These are phyloP conservation scores for Wickerhamiella slavikovae DNA, from an alignment of 805 yeast species.

Conservation along the genomic window DNA sequence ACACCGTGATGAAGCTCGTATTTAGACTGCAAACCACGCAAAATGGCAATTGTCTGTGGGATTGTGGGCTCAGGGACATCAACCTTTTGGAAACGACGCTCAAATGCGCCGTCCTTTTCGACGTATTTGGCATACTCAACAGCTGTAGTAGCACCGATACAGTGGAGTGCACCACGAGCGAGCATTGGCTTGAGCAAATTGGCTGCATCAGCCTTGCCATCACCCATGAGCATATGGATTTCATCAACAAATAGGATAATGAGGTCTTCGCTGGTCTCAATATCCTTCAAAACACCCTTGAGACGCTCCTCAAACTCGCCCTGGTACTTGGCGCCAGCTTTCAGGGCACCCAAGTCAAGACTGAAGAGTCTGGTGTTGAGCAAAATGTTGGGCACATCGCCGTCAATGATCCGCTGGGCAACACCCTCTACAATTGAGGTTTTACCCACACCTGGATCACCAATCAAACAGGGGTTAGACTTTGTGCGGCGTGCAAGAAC, in stretches of 20 bases:
- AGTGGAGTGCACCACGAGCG: slow-evolving; percentile 89
- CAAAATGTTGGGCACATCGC: slow-evolving; percentile 80
- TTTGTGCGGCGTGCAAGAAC: slow-evolving; percentile 93
- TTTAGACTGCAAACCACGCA: slow-evolving; percentile 87
- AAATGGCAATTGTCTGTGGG: slow-evolving; percentile 82
- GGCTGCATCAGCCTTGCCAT: slow-evolving; percentile 94
- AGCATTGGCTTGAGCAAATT: slow-evolving; percentile 91
- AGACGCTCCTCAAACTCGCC: slow-evolving; percentile 98
- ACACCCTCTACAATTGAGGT: slow-evolving; percentile 97
- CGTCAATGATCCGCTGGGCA: slow-evolving; percentile 89
- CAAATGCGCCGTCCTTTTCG: slow-evolving; percentile 96
- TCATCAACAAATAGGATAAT: slow-evolving; percentile 89
- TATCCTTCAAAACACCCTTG: slow-evolving; percentile 88
- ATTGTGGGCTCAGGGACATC: slow-evolving; percentile 89
- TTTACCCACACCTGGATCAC: slow-evolving; percentile 99
- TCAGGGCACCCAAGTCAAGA: slow-evolving; percentile 83
- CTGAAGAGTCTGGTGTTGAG: slow-evolving; percentile 68
- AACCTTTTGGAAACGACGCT: slow-evolving; percentile 92
- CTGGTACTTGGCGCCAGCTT: slow-evolving; percentile 96
- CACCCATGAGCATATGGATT: slow-evolving; percentile 98
- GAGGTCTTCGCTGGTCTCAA: slow-evolving; percentile 69
- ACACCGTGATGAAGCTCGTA: slow-evolving; percentile 97
- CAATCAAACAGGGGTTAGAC: slow-evolving; percentile 89
- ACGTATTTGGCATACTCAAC: slow-evolving; percentile 83
- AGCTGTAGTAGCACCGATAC: slow-evolving; percentile 95